Evolutionary conservation across 768 basidiomycete species (phyloP).

Genomic region (Epithele typhae): DNA sequence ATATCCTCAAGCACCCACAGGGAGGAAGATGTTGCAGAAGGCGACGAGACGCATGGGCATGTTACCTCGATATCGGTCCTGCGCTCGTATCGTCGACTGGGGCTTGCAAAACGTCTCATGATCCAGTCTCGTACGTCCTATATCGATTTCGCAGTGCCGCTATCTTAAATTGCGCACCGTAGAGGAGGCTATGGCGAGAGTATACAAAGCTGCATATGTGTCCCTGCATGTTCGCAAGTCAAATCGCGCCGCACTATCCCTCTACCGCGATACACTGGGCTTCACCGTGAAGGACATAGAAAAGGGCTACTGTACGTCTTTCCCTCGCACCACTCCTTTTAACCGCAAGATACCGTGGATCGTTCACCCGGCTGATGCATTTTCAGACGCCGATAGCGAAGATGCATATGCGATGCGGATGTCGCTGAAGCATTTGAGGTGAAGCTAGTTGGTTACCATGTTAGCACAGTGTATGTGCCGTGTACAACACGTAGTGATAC

Average conservation of each 20-base stretch:
- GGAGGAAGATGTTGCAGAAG: conserved; percentile 61
- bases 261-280: conserved; percentile 87
- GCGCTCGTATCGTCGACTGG: conserved; percentile 84
- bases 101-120: conserved; percentile 94
- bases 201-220: conserved; percentile 83
- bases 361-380: background rate
- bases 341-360: conserved; percentile 12
- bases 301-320: conserved; percentile 80
- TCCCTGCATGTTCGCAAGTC: conserved; percentile 92
- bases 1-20: conserved; percentile 30
- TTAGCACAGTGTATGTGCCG: background rate
- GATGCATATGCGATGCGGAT: conserved; percentile 92
- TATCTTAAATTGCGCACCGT: background rate
- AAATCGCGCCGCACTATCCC: conserved; percentile 85
- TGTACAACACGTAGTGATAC: too few species aligned
- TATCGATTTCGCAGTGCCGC: background rate
- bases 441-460: conserved; percentile 4
- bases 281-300: conserved; percentile 86
- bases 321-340: background rate
- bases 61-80: conserved; percentile 97
- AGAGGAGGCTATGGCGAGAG: conserved; percentile 90
- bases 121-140: conserved; percentile 76
- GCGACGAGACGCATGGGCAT: conserved; percentile 74
- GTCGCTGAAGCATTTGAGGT: conserved; percentile 38
- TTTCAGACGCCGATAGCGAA: conserved; percentile 87